Base-by-base conservation (phyloP, 2,329 filamentous ascomycete species). In the Tolypocladium sp. region DNA sequence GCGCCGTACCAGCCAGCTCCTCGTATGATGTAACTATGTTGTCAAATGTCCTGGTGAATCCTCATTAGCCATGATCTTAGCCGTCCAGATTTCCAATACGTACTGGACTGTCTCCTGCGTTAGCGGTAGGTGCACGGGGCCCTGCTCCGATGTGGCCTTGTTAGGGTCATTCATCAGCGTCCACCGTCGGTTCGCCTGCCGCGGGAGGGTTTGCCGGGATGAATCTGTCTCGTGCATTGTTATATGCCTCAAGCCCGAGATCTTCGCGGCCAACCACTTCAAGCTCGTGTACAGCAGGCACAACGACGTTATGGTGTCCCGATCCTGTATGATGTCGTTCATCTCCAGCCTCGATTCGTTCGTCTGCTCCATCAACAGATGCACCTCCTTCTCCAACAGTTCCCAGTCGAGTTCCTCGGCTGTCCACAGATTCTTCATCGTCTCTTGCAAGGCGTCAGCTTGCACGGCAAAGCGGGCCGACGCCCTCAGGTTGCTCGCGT, bases 231-330 rank as follows among this genome's bases (percentile, higher is more conserved):
- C 85, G 61, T 88, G 85, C 57, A 82, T 80, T 25, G 90, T 93
- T 67, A 97, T 91, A 68, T 93, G 87, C 49, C 94, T 85, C 57
- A 99, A 80, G 59, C 90, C 81, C n/a, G 82, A 78, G 49, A 96
- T 86, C 74, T 93, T 94, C 65, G 88, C 88, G 25, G 90, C 87
- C 41, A 99, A 84, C 94, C 94, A 99, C 78, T 95, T 94, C 91
- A 97, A 96, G 77, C 92, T 97, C 56, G 92, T 97, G 73, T 96
- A 95, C 41, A 99, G 79, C 44, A 97, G 82, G 66, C 92, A 97
- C 5, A 99, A 77, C 4, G 89, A 89, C 51, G 88, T 85, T 35
- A 97, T 88, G 4, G 87, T 89, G 70, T 97, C 95, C 33, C 90
- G 86, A 68, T 97, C 92, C 51, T 89, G 88, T 63, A 97, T 92